Evolutionary conservation across 768 basidiomycete species (phyloP).

Genomic region (Calvatia gigantea): DNA sequence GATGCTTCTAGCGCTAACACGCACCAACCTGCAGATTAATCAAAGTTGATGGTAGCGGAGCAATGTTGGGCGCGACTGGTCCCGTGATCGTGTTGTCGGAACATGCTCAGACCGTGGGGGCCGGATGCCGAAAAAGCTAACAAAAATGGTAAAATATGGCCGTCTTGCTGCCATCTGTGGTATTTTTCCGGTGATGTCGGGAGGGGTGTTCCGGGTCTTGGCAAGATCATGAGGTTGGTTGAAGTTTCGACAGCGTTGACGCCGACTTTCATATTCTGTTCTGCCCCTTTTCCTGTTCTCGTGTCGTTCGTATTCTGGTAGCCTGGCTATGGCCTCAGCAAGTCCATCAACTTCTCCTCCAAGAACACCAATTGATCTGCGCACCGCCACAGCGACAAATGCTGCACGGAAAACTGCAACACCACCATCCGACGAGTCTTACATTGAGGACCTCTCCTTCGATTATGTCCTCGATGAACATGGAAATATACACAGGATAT

Average conservation of each 20-base stretch:
- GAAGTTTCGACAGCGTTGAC: slow-evolving; percentile 23
- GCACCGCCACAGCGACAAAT: slow-evolving; percentile 13
- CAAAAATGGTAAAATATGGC: slow-evolving; percentile 14
- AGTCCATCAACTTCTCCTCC: slow-evolving; percentile 35
- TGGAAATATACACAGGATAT: slow-evolving; percentile 53
- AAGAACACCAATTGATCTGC: slow-evolving; percentile 33
- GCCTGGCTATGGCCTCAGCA: slow-evolving; percentile 22
- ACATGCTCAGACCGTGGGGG: slow-evolving; percentile 28
- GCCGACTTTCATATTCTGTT: slow-evolving; percentile 21
- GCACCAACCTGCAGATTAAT: not conserved
- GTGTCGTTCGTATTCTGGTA: slow-evolving; percentile 15
- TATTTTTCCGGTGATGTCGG: slow-evolving; percentile 10
- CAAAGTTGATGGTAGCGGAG: not conserved
- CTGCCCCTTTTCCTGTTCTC: slow-evolving; percentile 16
- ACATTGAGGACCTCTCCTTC: slow-evolving; percentile 64
- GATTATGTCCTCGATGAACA: slow-evolving; percentile 56
- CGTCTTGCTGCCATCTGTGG: not conserved
- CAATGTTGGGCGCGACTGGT: slow-evolving; percentile 14
- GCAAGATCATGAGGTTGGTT: slow-evolving; percentile 29
- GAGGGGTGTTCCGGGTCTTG: slow-evolving; percentile 22
- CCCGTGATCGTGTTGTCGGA: slow-evolving; percentile 37
- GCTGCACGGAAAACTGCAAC: slow-evolving; percentile 22
- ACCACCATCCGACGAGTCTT: slow-evolving; percentile 50
- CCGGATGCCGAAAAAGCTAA: slow-evolving; percentile 7
- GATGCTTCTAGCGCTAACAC: not conserved